Conservation (phyloP, 2,329 filamentous ascomycete genomes). For the Helotiales sp. region DNA sequence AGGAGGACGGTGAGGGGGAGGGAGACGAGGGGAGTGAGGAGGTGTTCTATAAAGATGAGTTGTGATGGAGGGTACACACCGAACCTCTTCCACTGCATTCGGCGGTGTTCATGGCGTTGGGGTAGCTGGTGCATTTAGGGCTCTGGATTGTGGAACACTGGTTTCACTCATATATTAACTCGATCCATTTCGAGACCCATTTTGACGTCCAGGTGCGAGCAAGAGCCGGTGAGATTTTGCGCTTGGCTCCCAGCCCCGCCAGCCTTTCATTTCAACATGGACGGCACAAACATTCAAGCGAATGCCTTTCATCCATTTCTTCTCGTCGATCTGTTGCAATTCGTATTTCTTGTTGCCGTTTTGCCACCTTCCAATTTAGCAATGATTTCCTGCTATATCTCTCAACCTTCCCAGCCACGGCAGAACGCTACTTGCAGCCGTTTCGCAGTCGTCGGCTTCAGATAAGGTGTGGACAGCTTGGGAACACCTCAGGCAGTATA, state of each 20-base stretch:
- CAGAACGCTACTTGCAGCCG: background rate
- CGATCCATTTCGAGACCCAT: background rate
- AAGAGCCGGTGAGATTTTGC: too few species aligned
- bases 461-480: too few species aligned
- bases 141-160: background rate
- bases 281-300: background rate
- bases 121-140: background rate
- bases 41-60: constrained; percentile 51
- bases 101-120: background rate
- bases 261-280: too few species aligned
- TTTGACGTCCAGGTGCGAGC: too few species aligned
- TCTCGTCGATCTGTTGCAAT: background rate
- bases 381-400: background rate
- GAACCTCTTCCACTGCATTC: background rate
- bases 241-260: too few species aligned
- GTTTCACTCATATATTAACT: background rate
- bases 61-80: constrained; percentile 35
- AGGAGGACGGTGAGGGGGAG: constrained; percentile 42
- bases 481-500: too few species aligned
- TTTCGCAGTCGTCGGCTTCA: background rate
- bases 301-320: background rate
- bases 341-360: background rate
- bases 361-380: background rate
- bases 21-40: constrained; percentile 51
- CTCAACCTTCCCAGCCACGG: background rate